Percentiles rank a stretch among this genome's conserved stretches.
These are phyloP conservation scores for Rauvolfia tetraphylla DNA, from an alignment of 257 asterid genomes.

Conservation along the genomic window DNA sequence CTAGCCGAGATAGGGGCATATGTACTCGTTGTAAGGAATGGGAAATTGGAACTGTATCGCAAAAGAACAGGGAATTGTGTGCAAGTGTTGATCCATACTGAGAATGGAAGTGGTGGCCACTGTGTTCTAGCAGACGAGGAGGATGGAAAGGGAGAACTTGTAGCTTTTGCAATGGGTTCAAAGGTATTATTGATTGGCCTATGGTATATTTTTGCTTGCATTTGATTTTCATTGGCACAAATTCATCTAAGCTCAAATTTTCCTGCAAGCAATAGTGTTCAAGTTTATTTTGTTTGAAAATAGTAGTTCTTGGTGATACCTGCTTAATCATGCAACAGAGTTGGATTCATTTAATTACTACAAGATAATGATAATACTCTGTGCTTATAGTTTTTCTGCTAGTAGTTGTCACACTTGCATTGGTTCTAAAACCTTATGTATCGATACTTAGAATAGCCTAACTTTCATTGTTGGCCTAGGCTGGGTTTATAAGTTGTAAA, in stretches of 20 bases:
- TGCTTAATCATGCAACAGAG: not conserved
- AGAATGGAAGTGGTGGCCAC: slow-evolving; percentile 42
- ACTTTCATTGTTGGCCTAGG: not conserved
- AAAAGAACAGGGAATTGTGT: slow-evolving; percentile 66
- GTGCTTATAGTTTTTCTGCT: not conserved
- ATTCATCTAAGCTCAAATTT: not conserved
- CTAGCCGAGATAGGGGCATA: slow-evolving; percentile 66
- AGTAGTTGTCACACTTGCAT: not conserved
- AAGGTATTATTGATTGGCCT: slow-evolving; percentile 47
- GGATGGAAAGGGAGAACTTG: slow-evolving; percentile 51
- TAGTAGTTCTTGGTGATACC: no score
- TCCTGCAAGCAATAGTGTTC: not conserved
- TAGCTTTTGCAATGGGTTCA: slow-evolving; percentile 48
- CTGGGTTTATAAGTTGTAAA: no score
- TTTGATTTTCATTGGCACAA: not conserved
- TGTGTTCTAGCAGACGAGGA: slow-evolving; percentile 67
- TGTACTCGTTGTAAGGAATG: slow-evolving; percentile 52
- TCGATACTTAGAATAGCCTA: not conserved
- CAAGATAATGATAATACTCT: not conserved
- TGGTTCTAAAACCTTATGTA: not conserved
- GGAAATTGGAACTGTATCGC: slow-evolving; percentile 63
- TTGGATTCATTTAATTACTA: not conserved
- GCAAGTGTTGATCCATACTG: slow-evolving; percentile 47
- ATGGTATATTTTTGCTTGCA: not conserved
- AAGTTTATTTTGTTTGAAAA: not conserved